Percentiles rank a stretch among this genome's conserved stretches.
These are phyloP conservation scores for Xylaria digitata DNA, from an alignment of 2,329 filamentous ascomycete species.

Conservation along the genomic window DNA sequence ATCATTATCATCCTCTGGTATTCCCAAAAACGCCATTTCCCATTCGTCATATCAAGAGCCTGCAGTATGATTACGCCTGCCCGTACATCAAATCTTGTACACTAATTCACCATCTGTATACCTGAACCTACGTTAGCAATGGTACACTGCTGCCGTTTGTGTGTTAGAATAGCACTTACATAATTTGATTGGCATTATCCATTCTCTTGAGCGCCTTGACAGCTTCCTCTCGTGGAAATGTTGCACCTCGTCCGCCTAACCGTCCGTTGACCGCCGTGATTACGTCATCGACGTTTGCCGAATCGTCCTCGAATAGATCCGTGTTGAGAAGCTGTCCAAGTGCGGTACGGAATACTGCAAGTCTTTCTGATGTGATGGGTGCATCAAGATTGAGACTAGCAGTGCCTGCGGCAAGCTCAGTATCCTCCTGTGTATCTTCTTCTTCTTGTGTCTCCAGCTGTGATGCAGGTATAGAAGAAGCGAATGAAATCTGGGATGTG, in stretches of 20 bases:
- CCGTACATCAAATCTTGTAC: slow-evolving; percentile 48
- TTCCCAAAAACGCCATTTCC: slow-evolving; percentile 33
- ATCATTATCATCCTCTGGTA: slow-evolving; percentile 20
- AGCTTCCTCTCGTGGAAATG: slow-evolving; percentile 79
- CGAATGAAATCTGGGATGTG: slow-evolving; percentile 70
- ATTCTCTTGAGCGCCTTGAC: slow-evolving; percentile 81
- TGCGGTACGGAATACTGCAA: slow-evolving; percentile 80
- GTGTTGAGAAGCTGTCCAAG: slow-evolving; percentile 87
- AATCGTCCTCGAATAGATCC: slow-evolving; percentile 87
- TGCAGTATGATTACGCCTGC: slow-evolving; percentile 17
- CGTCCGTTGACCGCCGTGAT: slow-evolving; percentile 82
- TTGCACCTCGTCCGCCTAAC: slow-evolving; percentile 65
- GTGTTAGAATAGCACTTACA: slow-evolving; percentile 70
- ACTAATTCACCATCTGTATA: slow-evolving; percentile 52
- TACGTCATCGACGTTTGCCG: slow-evolving; percentile 78
- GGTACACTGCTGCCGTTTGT: neutral
- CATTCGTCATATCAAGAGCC: slow-evolving; percentile 25
- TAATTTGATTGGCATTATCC: slow-evolving; percentile 88
- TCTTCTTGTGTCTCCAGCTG: slow-evolving; percentile 65
- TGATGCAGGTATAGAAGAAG: slow-evolving; percentile 82
- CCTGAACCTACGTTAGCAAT: slow-evolving; percentile 44
- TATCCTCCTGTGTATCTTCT: slow-evolving; percentile 57
- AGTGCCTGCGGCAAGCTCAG: slow-evolving; percentile 49
- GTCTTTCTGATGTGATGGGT: slow-evolving; percentile 70
- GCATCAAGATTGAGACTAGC: slow-evolving; percentile 54